Evolutionary conservation across 805 yeast species (phyloP).

Genomic region (Wickerhamomyces hampshirensis): DNA sequence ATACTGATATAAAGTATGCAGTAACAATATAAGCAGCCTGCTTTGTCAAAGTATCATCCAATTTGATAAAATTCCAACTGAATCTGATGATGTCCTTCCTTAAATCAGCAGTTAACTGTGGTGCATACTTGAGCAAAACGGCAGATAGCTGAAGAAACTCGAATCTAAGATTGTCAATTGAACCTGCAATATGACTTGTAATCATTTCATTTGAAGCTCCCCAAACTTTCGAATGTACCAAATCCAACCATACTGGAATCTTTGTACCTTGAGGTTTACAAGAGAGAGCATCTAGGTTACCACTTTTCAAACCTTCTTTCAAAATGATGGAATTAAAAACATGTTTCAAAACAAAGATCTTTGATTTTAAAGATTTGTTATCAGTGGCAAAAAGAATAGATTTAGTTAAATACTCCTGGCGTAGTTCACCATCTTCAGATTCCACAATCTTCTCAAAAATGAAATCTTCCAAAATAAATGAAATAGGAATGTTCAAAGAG

Average conservation of each 20-base stretch:
- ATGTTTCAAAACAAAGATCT: constrained; percentile 55
- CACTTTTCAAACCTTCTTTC: constrained; percentile 49
- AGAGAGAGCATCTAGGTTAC: constrained; percentile 44
- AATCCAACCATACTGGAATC: constrained; percentile 57
- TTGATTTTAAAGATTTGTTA: constrained; percentile 45
- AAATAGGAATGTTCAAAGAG: constrained; percentile 40
- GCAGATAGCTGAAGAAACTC: constrained; percentile 82
- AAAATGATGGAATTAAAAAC: constrained; percentile 63
- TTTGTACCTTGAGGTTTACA: constrained; percentile 26
- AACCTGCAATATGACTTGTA: constrained; percentile 54
- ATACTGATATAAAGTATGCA: constrained; percentile 77
- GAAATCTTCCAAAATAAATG: constrained; percentile 48
- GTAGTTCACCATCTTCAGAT: constrained; percentile 39
- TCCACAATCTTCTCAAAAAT: constrained; percentile 53
- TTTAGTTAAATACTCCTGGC: constrained; percentile 46
- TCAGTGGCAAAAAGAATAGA: constrained; percentile 47
- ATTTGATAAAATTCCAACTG: constrained; percentile 87
- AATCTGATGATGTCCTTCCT: constrained; percentile 86
- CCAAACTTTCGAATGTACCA: constrained; percentile 70
- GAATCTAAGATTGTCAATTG: constrained; percentile 67
- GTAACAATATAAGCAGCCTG: constrained; percentile 91
- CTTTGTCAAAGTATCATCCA: constrained; percentile 84
- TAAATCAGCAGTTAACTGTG: constrained; percentile 51
- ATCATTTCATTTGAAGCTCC: constrained; percentile 49
- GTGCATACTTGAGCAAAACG: constrained; percentile 62